Percentiles rank a stretch among this genome's conserved stretches.
Conservation (phyloP, 2,329 filamentous ascomycete genomes). For the Sphaerostilbella broomeana region DNA sequence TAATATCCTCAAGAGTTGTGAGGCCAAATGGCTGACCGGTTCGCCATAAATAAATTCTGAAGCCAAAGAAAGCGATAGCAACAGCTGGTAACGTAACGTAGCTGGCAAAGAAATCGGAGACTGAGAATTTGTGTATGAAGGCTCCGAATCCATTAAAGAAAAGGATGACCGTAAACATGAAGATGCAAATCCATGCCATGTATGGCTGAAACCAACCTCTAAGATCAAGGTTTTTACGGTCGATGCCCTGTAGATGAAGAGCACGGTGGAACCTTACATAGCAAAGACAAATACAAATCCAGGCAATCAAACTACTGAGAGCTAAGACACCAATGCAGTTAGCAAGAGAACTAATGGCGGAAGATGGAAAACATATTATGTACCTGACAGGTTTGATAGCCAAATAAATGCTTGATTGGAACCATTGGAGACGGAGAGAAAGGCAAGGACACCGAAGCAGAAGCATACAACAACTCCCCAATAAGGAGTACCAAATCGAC, state of each 20-base stretch:
- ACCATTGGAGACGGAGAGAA: constrained; percentile 39
- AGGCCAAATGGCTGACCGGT: constrained; percentile 6
- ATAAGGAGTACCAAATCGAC: constrained; percentile 44
- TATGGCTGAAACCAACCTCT: constrained; percentile 28
- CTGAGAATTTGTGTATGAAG: constrained; percentile 35
- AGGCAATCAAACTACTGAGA: constrained; percentile 24
- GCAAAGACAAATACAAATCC: constrained; percentile 25
- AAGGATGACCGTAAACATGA: constrained; percentile 37
- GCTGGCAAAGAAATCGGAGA: constrained; percentile 33
- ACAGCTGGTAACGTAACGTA: constrained; percentile 26
- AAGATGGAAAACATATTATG: constrained; percentile 4
- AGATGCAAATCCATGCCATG: constrained; percentile 36
- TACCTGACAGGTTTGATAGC: constrained; percentile 50
- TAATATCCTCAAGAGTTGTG: constrained; percentile 7
- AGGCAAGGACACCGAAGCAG: constrained; percentile 39
- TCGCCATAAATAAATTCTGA: constrained; percentile 19
- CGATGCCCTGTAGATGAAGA: constrained; percentile 33
- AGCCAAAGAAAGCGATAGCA: constrained; percentile 33
- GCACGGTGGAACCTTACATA: constrained; percentile 30
- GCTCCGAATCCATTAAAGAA: constrained; percentile 39
- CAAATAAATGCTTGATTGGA: constrained; percentile 45
- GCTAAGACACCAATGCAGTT: background rate
- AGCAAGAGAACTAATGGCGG: background rate
- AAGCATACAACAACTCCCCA: constrained; percentile 37
- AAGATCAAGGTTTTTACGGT: constrained; percentile 24